phyloP scores from a whole-genome alignment of 352 stramenopile species.

The Phytophthora sp. region DNA sequence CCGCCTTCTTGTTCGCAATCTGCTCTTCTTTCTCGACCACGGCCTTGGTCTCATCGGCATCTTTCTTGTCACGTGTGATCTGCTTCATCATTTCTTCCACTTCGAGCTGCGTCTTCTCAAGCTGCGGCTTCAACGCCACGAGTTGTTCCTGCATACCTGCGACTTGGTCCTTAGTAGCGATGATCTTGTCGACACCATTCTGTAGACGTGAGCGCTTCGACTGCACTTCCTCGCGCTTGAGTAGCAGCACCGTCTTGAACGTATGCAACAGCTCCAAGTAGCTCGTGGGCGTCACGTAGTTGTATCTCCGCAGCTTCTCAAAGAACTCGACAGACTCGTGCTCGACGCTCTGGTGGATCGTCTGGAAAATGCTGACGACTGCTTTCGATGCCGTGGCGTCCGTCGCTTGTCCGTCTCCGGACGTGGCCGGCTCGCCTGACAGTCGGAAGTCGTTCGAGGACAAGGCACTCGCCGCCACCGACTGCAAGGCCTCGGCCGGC shows the following conservation, averaged over 20 bases:
- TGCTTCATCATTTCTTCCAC: constrained; percentile 95
- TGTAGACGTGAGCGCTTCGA: constrained; percentile 86
- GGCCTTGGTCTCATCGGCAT: constrained; percentile 91
- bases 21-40: constrained; percentile 93
- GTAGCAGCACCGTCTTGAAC: constrained; percentile 91
- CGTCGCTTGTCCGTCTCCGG: constrained; percentile 20
- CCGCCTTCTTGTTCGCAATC: constrained; percentile 91
- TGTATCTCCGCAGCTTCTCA: constrained; percentile 86
- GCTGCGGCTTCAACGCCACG: constrained; percentile 91
- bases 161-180: constrained; percentile 92
- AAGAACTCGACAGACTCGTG: constrained; percentile 84
- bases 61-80: constrained; percentile 93
- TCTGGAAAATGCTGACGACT: constrained; percentile 83
- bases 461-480: constrained; percentile 57
- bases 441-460: constrained; percentile 74
- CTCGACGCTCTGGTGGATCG: constrained; percentile 93
- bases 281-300: constrained; percentile 95
- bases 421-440: constrained; percentile 20
- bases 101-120: constrained; percentile 93
- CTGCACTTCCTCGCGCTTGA: constrained; percentile 91
- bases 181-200: constrained; percentile 94
- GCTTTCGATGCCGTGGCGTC: constrained; percentile 25
- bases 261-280: constrained; percentile 94
- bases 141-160: constrained; percentile 92
- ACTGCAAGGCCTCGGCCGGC: constrained; percentile 84